Evolutionary conservation across 257 asterid genomes (phyloP).

Genomic region (Nicotiana tabacum): DNA sequence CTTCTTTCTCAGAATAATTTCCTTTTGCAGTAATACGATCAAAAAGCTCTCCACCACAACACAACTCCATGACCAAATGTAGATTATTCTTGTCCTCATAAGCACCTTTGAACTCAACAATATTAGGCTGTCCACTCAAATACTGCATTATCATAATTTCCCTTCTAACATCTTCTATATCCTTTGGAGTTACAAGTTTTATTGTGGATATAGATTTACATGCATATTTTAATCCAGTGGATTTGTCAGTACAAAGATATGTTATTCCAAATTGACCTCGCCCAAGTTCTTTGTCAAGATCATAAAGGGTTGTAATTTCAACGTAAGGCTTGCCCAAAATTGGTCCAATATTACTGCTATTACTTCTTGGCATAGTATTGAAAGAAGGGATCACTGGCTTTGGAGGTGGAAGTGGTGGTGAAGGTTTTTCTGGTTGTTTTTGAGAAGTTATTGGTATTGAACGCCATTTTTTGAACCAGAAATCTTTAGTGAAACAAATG

Average conservation of each 20-base stretch:
- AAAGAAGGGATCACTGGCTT: not conserved
- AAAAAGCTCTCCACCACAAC: slow-evolving; percentile 64
- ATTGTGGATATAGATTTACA: slow-evolving; percentile 51
- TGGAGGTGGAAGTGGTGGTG: not conserved
- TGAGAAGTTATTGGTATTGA: not conserved
- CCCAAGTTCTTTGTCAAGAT: slow-evolving; percentile 44
- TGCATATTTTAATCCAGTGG: slow-evolving; percentile 37
- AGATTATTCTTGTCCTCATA: slow-evolving; percentile 39
- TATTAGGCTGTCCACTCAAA: slow-evolving; percentile 55
- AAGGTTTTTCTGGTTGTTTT: not conserved
- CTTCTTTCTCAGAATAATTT: slow-evolving; percentile 55
- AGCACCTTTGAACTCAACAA: slow-evolving; percentile 62
- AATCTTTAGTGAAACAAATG: no score
- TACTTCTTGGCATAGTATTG: not conserved
- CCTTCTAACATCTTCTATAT: slow-evolving; percentile 33
- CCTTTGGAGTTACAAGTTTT: slow-evolving; percentile 34
- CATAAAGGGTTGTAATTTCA: slow-evolving; percentile 41
- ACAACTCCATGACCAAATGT: slow-evolving; percentile 61
- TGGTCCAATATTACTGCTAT: slow-evolving; percentile 13
- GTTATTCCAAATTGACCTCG: slow-evolving; percentile 69
- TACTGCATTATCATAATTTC: slow-evolving; percentile 57
- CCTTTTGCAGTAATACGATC: slow-evolving; percentile 59
- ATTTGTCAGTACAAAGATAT: slow-evolving; percentile 45
- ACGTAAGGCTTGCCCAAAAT: slow-evolving; percentile 35
- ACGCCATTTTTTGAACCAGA: not conserved